Evolutionary conservation across 2,329 filamentous ascomycete species (phyloP), one percentile per base, ranked within the genome.

Genomic region (Claviceps pazoutovae): DNA sequence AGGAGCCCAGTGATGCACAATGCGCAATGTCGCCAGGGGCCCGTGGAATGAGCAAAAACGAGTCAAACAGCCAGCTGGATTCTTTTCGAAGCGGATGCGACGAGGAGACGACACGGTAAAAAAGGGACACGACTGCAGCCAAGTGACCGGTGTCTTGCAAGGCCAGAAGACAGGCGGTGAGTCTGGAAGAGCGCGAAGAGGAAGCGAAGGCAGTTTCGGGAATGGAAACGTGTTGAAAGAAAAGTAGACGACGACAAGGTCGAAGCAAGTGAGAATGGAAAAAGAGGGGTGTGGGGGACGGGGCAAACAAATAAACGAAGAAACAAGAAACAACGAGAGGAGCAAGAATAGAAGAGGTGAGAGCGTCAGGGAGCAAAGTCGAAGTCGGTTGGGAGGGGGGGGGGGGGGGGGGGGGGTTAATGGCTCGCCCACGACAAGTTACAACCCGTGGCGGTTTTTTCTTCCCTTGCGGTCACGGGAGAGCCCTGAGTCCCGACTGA

Each of bases 221-320:
- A 58, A 59, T 58, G 55, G 57, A 51, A 51, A 34, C 30, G 30
- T 34, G 47, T 21, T 38, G 17, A 53, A 51, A n/a, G 5, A 45
- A 45, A 19, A 26, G 30, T n/a, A 30, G 43, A 45, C 21, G 30
- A 46, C 26, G 16, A 30, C 54, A 58, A 62, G 62, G 60, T 60
- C 60, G 57, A 61, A 60, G 60, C 60, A 63, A 64, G 57, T 58
- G 63, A 61, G 65, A 60, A 63, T 57, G 58, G 59, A 58, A 56
- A 56, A 55, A 54, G 56, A 48, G 54, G 57, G 55, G 52, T 53
- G 30, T 53, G 57, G 56, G 59, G 58, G 55, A 21, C 17, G 11
- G 26, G 46, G 36, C 46, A 46, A 46, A 38, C 56, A 59, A 60
- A 56, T 56, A 58, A 56, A 60, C 57, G 47, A 39, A 51, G 52